Conservation (phyloP, 441 rosid genomes). For the Metrosideros polymorpha region DNA sequence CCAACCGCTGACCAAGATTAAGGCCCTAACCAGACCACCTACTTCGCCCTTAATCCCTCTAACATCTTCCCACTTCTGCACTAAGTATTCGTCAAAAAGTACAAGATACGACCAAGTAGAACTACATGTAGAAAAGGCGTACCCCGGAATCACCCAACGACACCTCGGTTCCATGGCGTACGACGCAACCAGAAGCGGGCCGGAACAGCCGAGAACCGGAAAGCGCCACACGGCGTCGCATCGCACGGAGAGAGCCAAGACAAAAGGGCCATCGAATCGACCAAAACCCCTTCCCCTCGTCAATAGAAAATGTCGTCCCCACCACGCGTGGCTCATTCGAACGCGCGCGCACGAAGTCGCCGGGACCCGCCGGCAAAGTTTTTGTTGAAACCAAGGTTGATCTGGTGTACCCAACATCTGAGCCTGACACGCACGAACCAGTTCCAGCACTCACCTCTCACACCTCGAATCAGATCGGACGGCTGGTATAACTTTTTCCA, state of each 20-base stretch:
- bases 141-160: no score
- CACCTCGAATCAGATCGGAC: constrained; percentile 3
- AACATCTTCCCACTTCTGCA: no score
- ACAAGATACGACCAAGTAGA: no score
- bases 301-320: background rate
- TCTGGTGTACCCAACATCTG: background rate
- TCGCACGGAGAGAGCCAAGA: background rate
- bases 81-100: no score
- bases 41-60: no score
- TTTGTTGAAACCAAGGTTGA: constrained; percentile 31
- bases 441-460: background rate
- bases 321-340: background rate
- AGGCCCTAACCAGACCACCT: no score
- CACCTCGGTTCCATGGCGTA: no score
- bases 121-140: no score
- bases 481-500: background rate
- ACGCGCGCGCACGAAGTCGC: background rate
- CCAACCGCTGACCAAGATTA: no score
- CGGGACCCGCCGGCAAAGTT: background rate
- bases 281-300: background rate
- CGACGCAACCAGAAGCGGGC: no score
- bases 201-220: no score
- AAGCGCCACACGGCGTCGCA: background rate
- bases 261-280: background rate
- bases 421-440: background rate